Percentiles rank a stretch among this genome's conserved stretches.
Conservation (phyloP, 768 basidiomycete species). For the Pholiota molesta region DNA sequence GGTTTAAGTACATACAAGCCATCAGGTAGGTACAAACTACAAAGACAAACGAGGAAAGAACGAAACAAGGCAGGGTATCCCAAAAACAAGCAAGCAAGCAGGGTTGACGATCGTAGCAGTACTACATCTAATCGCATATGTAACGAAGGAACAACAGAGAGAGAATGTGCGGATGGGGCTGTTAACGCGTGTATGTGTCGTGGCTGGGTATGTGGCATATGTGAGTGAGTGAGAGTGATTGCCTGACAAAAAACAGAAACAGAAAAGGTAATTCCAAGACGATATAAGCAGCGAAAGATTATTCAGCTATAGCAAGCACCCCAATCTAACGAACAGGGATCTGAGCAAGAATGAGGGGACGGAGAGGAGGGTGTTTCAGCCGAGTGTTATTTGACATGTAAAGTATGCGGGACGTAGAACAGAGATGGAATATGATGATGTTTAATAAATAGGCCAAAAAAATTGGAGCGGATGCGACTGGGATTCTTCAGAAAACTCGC, state of each 20-base stretch:
- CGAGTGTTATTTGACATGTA: constrained; percentile 5
- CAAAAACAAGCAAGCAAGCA: neutral
- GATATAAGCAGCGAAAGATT: neutral
- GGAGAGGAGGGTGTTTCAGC: constrained; percentile 1
- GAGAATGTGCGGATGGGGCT: neutral
- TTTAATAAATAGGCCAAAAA: constrained; percentile 7
- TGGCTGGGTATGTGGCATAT: neutral
- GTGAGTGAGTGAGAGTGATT: no score
- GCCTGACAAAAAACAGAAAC: neutral
- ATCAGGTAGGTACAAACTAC: neutral
- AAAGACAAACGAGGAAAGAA: neutral
- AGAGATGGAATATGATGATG: neutral
- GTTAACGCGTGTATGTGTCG: neutral
- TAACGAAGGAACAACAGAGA: neutral
- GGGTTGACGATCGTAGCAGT: neutral
- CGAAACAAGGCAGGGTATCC: neutral
- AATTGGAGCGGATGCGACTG: neutral
- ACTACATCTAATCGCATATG: neutral
- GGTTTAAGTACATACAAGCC: neutral
- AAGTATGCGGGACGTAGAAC: constrained; percentile 4
- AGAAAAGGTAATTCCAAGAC: neutral
- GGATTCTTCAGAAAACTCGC: neutral
- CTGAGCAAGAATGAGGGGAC: neutral
- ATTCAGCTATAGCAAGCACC: neutral
- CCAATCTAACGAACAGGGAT: neutral